Conservation (phyloP, 176 grass and related monocot species). For the Carex scoparia region DNA sequence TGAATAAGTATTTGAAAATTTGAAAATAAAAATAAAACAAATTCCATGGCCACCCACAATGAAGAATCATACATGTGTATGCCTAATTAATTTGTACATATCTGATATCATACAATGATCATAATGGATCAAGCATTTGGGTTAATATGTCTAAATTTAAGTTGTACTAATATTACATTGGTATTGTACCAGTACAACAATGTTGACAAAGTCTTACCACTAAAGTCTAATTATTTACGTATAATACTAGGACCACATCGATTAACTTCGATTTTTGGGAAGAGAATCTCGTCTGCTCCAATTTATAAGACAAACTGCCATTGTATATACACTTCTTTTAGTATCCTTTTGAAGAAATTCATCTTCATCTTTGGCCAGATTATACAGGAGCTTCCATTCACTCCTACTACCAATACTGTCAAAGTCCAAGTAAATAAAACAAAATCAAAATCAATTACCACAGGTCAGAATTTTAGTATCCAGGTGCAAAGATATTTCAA, state of each 20-base stretch:
- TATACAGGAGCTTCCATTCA: slow-evolving; percentile 49
- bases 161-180: not conserved
- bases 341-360: slow-evolving; percentile 8
- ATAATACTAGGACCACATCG: not conserved
- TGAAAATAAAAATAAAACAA: not conserved
- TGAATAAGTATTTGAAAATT: not conserved
- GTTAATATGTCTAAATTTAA: not conserved
- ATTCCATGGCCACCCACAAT: not conserved
- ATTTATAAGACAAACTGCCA: slow-evolving; percentile 43
- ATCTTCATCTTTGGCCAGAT: slow-evolving; percentile 42
- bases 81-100: not conserved
- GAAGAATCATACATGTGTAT: not conserved
- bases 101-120: slow-evolving; percentile 2
- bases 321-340: slow-evolving; percentile 49
- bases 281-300: slow-evolving; percentile 30
- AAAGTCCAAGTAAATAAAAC: not conserved
- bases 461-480: not conserved
- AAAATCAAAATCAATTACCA: not conserved
- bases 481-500: not conserved
- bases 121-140: not conserved
- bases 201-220: slow-evolving; percentile 41
- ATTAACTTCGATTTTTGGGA: not conserved
- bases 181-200: not conserved
- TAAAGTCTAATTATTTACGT: slow-evolving; percentile 34
- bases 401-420: slow-evolving; percentile 15